These are phyloP conservation scores for Chytriomyces hyalinus DNA, from an alignment of 192 early-diverging fungal species.

Conservation along the genomic window DNA sequence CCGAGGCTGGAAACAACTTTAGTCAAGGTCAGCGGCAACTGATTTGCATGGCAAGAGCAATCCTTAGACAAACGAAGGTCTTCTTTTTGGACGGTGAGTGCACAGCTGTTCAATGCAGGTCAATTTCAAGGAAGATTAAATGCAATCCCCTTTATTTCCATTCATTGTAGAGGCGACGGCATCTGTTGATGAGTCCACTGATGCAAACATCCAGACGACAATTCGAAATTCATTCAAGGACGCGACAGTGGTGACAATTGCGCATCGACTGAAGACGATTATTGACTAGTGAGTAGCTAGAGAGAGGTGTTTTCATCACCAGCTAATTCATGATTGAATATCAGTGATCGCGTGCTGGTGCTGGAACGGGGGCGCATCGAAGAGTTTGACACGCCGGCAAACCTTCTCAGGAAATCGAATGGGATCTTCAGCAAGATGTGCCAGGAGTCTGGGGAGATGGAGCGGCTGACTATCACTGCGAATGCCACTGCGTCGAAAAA, in stretches of 20 bases:
- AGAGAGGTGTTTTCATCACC: constrained; percentile 4
- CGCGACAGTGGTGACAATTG: constrained; percentile 73
- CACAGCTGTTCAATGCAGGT: too few relatives aligned
- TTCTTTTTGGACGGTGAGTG: constrained; percentile 45
- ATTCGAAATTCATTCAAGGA: constrained; percentile 68
- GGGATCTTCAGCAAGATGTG: constrained; percentile 53
- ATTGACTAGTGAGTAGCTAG: constrained; percentile 40
- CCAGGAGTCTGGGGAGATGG: constrained; percentile 74
- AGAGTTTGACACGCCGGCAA: constrained; percentile 69
- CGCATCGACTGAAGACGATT: constrained; percentile 75
- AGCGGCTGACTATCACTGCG: not conserved
- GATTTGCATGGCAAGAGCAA: constrained; percentile 57
- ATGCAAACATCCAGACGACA: constrained; percentile 69
- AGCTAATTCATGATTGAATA: not conserved
- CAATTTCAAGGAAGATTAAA: not conserved
- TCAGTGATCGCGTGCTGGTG: constrained; percentile 67
- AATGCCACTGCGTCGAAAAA: too few relatives aligned
- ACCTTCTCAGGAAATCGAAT: constrained; percentile 35
- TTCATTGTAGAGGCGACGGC: constrained; percentile 55
- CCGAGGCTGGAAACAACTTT: constrained; percentile 41
- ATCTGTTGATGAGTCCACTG: constrained; percentile 74
- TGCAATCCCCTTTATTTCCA: not conserved
- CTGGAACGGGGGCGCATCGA: constrained; percentile 72
- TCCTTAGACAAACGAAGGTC: constrained; percentile 43
- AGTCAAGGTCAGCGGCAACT: constrained; percentile 48